These are phyloP conservation scores for Ceratocystis lukuohia DNA, from an alignment of 2,329 filamentous ascomycete genomes.

Conservation along the genomic window DNA sequence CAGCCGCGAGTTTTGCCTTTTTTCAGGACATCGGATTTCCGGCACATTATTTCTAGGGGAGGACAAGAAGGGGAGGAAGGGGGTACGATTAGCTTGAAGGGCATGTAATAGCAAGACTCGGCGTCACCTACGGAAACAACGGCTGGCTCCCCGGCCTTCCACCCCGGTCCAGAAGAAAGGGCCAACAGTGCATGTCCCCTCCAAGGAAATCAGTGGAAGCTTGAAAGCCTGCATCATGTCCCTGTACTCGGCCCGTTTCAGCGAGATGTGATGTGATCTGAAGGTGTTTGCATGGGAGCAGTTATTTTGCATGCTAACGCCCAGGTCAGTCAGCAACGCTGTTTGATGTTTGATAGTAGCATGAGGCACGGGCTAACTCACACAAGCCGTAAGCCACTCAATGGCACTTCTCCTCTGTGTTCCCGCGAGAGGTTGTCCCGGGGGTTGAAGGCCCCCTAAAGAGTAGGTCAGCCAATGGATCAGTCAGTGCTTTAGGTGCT, in stretches of 20 bases:
- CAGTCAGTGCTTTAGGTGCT: background rate
- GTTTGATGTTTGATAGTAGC: background rate
- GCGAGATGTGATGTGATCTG: constrained; percentile 39
- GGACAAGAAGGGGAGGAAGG: background rate
- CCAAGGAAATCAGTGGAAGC: constrained; percentile 44
- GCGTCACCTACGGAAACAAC: constrained; percentile 39
- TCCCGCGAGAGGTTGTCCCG: constrained; percentile 26
- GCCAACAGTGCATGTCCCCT: constrained; percentile 45
- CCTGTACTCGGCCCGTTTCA: constrained; percentile 38
- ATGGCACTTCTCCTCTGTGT: constrained; percentile 32
- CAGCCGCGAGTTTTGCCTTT: constrained; percentile 50
- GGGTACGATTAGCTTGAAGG: background rate
- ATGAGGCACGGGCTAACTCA: constrained; percentile 27
- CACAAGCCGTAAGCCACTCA: constrained; percentile 42
- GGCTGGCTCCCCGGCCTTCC: constrained; percentile 43
- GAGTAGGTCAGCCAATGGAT: background rate
- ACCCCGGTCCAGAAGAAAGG: constrained; percentile 50
- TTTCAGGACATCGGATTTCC: constrained; percentile 54
- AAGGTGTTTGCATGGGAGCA: constrained; percentile 47
- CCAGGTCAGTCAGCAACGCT: background rate
- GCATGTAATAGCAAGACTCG: background rate
- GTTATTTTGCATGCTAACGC: constrained; percentile 40
- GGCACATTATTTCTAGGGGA: constrained; percentile 42
- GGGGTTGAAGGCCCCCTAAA: constrained; percentile 41
- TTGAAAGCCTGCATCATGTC: constrained; percentile 42